A percentile compares a stretch with the other conserved stretches of the same genome.
These are phyloP conservation scores for Arthrobotrys musiformis DNA, from an alignment of 2,329 filamentous ascomycete species.

Conservation along the genomic window DNA sequence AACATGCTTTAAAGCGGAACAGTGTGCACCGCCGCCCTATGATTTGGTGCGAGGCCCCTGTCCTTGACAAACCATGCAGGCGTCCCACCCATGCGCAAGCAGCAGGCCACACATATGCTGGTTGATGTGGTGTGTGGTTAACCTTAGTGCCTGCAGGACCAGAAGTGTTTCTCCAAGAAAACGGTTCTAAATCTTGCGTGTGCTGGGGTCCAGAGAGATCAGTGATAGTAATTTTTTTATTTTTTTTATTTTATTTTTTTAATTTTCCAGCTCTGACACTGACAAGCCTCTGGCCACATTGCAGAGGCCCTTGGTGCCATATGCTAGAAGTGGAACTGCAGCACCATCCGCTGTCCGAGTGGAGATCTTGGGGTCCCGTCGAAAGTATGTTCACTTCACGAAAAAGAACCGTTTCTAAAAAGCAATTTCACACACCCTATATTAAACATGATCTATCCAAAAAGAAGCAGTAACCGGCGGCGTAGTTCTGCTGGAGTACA, in stretches of 20 bases:
- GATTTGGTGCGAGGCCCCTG: conserved; percentile 54
- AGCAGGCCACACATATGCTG: conserved; percentile 42
- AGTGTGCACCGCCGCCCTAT: conserved; percentile 54
- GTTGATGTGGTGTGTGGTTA: conserved; percentile 47
- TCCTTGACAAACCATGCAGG: conserved; percentile 56
- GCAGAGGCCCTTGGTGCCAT: conserved; percentile 51
- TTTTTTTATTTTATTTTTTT: conserved; percentile 41
- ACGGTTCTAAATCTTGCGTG: conserved; percentile 55
- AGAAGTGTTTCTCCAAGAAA: conserved; percentile 54
- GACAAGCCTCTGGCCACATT: conserved; percentile 55
- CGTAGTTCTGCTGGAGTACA: conserved; percentile 46
- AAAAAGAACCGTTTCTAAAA: conserved; percentile 50
- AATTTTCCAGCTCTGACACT: conserved; percentile 37
- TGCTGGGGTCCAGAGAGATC: conserved; percentile 46
- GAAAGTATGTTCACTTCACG: conserved; percentile 45
- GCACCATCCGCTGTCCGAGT: conserved; percentile 53
- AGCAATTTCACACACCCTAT: conserved; percentile 55
- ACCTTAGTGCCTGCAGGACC: conserved; percentile 51
- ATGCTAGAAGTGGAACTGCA: conserved; percentile 52
- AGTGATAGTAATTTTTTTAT: conserved; percentile 36
- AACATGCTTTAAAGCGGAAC: conserved; percentile 55
- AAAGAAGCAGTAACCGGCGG: conserved; percentile 36
- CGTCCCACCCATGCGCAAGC: conserved; percentile 43
- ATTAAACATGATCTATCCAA: conserved; percentile 49
- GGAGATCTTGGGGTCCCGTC: conserved; percentile 54